Conservation (phyloP, 2,329 filamentous ascomycete species). For the Bipolaris victoriae region DNA sequence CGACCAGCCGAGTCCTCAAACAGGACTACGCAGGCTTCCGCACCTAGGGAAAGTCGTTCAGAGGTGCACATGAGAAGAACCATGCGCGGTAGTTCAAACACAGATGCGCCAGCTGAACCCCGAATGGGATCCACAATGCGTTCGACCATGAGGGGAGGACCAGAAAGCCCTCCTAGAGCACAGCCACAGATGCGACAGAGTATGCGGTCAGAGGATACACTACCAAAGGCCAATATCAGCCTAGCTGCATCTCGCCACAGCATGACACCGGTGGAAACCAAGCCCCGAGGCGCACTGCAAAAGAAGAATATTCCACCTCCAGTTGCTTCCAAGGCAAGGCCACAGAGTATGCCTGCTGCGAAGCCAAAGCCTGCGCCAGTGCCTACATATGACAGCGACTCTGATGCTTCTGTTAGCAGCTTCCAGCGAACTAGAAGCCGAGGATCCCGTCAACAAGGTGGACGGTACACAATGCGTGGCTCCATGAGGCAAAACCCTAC, state of each 20-base stretch:
- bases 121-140: conserved; percentile 39
- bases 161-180: conserved; percentile 9
- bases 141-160: conserved; percentile 46
- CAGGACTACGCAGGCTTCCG: conserved; percentile 14
- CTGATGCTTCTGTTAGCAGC: conserved; percentile 67
- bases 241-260: conserved; percentile 46
- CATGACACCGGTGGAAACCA: conserved; percentile 31
- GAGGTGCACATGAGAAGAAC: conserved; percentile 46
- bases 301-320: conserved; percentile 48
- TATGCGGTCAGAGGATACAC: conserved; percentile 50
- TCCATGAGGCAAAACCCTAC: conserved; percentile 67
- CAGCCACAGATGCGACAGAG: conserved; percentile 55
- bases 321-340: conserved; percentile 28
- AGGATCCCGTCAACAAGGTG: conserved; percentile 46
- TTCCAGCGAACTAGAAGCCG: conserved; percentile 69
- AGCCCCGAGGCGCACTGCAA: conserved; percentile 46
- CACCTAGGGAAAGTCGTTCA: conserved; percentile 10
- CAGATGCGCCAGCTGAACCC: conserved; percentile 17
- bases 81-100: conserved; percentile 32
- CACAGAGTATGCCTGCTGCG: conserved; percentile 34
- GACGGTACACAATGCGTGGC: conserved; percentile 67
- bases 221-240: conserved; percentile 35
- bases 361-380: conserved; percentile 26
- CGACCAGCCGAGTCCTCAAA: conserved; percentile 19
- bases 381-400: conserved; percentile 50